Evolutionary conservation across 2,329 filamentous ascomycete species (phyloP).

Genomic region (Aspergillus versicolor): DNA sequence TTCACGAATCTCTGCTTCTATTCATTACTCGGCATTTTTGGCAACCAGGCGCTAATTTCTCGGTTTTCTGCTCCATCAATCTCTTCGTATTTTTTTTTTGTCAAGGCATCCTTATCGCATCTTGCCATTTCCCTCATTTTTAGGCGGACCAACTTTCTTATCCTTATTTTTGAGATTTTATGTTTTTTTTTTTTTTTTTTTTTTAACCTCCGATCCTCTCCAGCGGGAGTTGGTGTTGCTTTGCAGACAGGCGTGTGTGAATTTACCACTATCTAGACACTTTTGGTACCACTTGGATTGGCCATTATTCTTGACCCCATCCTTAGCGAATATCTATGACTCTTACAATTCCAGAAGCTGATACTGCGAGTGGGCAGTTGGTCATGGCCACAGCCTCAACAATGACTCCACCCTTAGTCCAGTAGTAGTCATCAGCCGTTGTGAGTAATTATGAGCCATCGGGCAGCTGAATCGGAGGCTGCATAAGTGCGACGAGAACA

Average conservation of each 20-base stretch:
- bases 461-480: neutral
- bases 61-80: conserved; percentile 13
- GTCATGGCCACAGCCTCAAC: neutral
- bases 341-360: neutral
- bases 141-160: conserved; percentile 10
- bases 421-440: neutral
- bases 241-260: conserved; percentile 19
- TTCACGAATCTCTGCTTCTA: conserved; percentile 29
- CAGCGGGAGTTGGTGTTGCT: conserved; percentile 36
- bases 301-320: conserved; percentile 6
- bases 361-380: neutral
- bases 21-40: conserved; percentile 28
- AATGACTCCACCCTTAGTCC: conserved; percentile 1
- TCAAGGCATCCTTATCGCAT: conserved; percentile 5
- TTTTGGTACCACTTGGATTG: conserved; percentile 14
- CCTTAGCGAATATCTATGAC: conserved; percentile 13
- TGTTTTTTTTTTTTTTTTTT: conserved; percentile 17
- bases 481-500: too few species aligned
- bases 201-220: conserved; percentile 23
- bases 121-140: neutral
- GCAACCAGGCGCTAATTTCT: conserved; percentile 28
- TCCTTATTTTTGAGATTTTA: conserved; percentile 14
- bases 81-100: neutral
- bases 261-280: conserved; percentile 16
- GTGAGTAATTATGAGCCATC: conserved; percentile 13